Evolutionary conservation across 2,329 filamentous ascomycete species (phyloP).

Genomic region (Tolypocladium tropicale): DNA sequence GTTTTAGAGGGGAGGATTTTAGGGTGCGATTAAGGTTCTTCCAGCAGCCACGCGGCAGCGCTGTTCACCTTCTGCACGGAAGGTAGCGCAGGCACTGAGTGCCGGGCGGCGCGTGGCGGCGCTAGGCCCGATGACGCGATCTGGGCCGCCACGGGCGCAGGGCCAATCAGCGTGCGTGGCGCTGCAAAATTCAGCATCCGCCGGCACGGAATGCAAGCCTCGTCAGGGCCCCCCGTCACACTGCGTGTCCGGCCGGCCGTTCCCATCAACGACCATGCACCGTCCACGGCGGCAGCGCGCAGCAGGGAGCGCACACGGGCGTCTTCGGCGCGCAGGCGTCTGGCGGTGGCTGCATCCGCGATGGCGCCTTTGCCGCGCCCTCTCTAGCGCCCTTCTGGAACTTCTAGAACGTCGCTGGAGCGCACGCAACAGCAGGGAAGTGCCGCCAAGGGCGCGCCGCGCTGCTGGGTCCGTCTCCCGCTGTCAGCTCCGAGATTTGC

Average conservation of each 20-base stretch:
- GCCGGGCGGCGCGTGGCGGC: background rate
- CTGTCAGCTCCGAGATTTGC: background rate
- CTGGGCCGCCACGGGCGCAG: background rate
- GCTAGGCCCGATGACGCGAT: conserved; percentile 14
- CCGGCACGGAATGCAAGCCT: background rate
- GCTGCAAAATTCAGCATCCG: conserved; percentile 4
- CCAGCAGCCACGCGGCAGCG: background rate
- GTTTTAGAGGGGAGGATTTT: background rate
- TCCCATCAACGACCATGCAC: too few relatives aligned
- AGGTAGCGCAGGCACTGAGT: background rate
- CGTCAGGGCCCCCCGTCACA: too few relatives aligned
- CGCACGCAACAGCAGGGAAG: background rate
- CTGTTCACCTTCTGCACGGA: too few relatives aligned
- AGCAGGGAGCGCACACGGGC: too few relatives aligned
- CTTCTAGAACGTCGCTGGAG: background rate
- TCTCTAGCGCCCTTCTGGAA: background rate
- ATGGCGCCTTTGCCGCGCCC: background rate
- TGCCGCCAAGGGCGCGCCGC: background rate
- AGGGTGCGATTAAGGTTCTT: background rate
- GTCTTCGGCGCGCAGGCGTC: background rate
- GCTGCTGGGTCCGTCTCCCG: background rate
- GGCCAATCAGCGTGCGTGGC: conserved; percentile 8
- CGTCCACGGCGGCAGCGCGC: too few relatives aligned
- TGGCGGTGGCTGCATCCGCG: background rate
- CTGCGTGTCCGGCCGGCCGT: too few relatives aligned